Base-by-base conservation (phyloP, 768 basidiomycete genomes). In the Suillus brevipes region DNA sequence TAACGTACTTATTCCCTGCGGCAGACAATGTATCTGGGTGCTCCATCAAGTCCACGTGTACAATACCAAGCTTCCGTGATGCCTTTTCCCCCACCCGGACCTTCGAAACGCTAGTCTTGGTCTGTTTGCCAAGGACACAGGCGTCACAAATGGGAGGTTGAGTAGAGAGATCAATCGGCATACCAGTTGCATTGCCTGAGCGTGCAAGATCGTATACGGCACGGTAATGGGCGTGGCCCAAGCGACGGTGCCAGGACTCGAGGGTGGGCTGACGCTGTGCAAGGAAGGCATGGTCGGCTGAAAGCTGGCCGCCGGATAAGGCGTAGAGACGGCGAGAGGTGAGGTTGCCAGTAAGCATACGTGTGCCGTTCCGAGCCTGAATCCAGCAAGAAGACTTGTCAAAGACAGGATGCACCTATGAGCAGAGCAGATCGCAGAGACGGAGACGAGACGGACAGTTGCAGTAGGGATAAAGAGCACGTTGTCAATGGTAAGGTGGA, bases 171-270 rank as follows among this genome's bases (percentile, higher is more conserved):
- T n/a, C 43, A 43, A 55, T 9, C 3, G 60, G 61, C 66, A 67
- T 67, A 67, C 66, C 64, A n/a, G 9, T 52, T 12, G 56, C 64
- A 40, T 3, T 0, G 14, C 40, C 40, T 3, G 40, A 40, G 0
- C 40, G 40, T 1, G 14, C 73, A 28, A 68, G 65, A 52, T 75
- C 72, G 55, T 78, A 71, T 6, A 62, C 53, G 0, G 77, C 71
- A 10, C 69, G 70, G 60, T 72, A 74, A 57, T 72, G 75, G 40
- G 73, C 45, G 50, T 77, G 73, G 1, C 75, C 72, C 4, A 78
- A 69, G 43, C 65, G 66, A 49, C 57, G 57, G 60, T 77, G 75
- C 77, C 74, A 77, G 7, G 72, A 72, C 28, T 72, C 66, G 3
- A 77, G 50, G 25, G 65, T 62, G 5, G 68, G 55, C 0, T 55